Evolutionary conservation across 345 rosid genomes (phyloP), one percentile per base, ranked within the genome.

Genomic region (Gossypium thurberi): DNA sequence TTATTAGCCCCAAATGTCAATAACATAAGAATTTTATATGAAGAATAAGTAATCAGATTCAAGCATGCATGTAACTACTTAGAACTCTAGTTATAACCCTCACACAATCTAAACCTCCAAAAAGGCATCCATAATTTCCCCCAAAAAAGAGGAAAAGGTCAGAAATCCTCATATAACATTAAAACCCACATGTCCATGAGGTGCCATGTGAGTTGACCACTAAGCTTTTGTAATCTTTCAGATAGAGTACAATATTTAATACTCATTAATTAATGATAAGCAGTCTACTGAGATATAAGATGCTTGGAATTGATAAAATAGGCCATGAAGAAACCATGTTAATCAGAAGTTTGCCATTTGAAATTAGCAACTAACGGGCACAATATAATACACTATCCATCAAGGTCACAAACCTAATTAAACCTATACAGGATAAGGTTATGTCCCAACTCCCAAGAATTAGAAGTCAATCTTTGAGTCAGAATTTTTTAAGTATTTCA

Each of bases 101-200:
- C 50, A 62, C 50, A 77, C 18, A 20, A 18, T 47, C 26, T 40
- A 33, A 23, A 51, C 26, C 59, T 65, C 58, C 52, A 53, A 60
- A 71, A 76, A 69, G 53, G 57, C 52, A 28, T 64, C 37, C 53
- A 67, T 71, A 47, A 17, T 47, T 12, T 71, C 60, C 77, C 63
- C 68, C 44, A 37, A 21, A 28, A 13, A 69, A 26, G 17, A 42
- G 40, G 8, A 13, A 37, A 10, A 70, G 10, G 11, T 44, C 69
- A 65, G 58, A 48, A 68, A 15, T 47, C 21, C 48, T 21, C 8
- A 10, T 68, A 26, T 25, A 55, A 50, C 44, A 68, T 13, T 20
- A 50, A 25, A 67, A 20, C 48, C 56, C 18, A 65, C n/a, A 23
- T 25, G 20, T 25, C 42, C 57, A 66, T 20, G 40, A 53, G 33